phyloP scores from a whole-genome alignment of 306 rosid genomes.

The Biancaea sappan region DNA sequence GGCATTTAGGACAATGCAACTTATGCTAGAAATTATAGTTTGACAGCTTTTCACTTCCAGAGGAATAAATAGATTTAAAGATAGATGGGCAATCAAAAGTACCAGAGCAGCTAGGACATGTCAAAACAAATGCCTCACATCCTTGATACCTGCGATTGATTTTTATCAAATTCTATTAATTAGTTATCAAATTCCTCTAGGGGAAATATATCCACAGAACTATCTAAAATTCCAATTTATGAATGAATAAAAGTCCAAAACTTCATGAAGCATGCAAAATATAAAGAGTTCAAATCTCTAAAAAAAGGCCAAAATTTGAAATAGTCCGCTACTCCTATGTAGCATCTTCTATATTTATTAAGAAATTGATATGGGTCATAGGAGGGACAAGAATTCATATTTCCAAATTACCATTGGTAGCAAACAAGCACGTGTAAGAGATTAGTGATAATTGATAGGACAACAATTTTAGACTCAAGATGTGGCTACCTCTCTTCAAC shows the following conservation, averaged over 20 bases:
- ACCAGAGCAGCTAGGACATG: slow-evolving; percentile 87
- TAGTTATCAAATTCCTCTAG: not conserved
- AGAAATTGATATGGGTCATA: not conserved
- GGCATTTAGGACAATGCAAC: slow-evolving; percentile 79
- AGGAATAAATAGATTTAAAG: slow-evolving; percentile 59
- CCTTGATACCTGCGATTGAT: slow-evolving; percentile 66
- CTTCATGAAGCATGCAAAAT: slow-evolving; percentile 15
- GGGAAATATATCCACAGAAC: slow-evolving; percentile 2
- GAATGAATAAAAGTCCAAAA: not conserved
- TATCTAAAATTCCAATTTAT: not conserved
- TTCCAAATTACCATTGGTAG: slow-evolving; percentile 24
- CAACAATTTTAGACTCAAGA: slow-evolving; percentile 30
- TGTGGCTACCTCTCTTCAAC: slow-evolving; percentile 77
- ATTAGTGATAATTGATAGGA: slow-evolving; percentile 10
- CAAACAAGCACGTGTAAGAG: not conserved
- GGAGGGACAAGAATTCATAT: not conserved
- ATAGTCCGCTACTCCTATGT: not conserved
- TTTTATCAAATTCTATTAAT: slow-evolving; percentile 36
- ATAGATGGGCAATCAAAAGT: slow-evolving; percentile 71
- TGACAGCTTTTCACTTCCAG: slow-evolving; percentile 48
- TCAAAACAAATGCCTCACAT: slow-evolving; percentile 73
- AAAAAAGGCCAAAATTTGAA: not conserved
- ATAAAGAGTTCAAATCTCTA: slow-evolving; percentile 14
- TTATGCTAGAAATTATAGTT: slow-evolving; percentile 63
- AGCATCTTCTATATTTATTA: not conserved